Percentiles rank a stretch among this genome's conserved stretches.
phyloP scores from a whole-genome alignment of 768 basidiomycete genomes.

The Pleurotus pulmonarius region DNA sequence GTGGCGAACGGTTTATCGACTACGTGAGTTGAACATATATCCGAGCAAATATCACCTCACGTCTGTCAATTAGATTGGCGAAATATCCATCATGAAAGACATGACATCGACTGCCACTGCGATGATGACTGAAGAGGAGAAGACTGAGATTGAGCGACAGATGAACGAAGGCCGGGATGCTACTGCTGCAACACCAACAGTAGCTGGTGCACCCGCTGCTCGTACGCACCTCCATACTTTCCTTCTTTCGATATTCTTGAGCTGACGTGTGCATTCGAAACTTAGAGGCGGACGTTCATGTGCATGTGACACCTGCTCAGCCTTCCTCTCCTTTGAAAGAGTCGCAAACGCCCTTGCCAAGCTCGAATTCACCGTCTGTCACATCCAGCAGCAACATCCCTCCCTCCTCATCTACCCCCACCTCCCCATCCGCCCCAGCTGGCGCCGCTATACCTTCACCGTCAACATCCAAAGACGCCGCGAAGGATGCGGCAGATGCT shows the following conservation, averaged over 20 bases:
- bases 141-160: slow-evolving; percentile 78
- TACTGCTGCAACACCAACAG: slow-evolving; percentile 20
- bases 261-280: neutral
- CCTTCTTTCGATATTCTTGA: too few species aligned
- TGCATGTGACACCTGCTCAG: slow-evolving; percentile 12
- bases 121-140: slow-evolving; percentile 91
- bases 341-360: neutral
- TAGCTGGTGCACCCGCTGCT: slow-evolving; percentile 16
- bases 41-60: neutral
- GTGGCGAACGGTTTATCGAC: slow-evolving; percentile 87
- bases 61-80: slow-evolving; percentile 68
- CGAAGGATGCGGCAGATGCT: slow-evolving; percentile 1
- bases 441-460: slow-evolving; percentile 10
- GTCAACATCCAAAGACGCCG: slow-evolving; percentile 19
- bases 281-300: slow-evolving; percentile 11
- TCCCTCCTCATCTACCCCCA: slow-evolving; percentile 3
- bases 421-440: slow-evolving; percentile 15
- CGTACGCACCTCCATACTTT: neutral
- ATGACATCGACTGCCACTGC: slow-evolving; percentile 83
- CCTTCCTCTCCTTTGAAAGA: slow-evolving; percentile 15
- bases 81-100: slow-evolving; percentile 93
- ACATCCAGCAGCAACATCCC: slow-evolving; percentile 5
- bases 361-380: slow-evolving; percentile 6
- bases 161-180: slow-evolving; percentile 39
- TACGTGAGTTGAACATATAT: slow-evolving; percentile 54